phyloP scores from a whole-genome alignment of 805 yeast genomes.

The Clavispora vitiphila region DNA sequence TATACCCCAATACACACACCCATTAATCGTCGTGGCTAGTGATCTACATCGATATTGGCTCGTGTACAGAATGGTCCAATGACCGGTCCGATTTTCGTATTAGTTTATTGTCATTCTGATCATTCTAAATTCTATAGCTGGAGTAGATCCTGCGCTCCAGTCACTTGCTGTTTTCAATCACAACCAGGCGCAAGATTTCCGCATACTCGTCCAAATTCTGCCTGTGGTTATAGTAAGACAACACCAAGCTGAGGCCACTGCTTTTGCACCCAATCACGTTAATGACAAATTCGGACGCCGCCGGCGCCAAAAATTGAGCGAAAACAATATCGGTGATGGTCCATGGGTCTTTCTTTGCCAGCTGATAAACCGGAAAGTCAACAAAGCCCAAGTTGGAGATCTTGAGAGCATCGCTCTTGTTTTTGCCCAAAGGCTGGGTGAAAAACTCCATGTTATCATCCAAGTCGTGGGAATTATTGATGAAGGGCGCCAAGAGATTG shows the following conservation, averaged over 20 bases:
- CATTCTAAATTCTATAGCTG: too few species aligned
- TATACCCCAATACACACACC: too few species aligned
- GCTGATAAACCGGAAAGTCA: conserved; percentile 16
- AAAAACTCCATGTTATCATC: conserved; percentile 21
- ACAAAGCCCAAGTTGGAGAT: conserved; percentile 34
- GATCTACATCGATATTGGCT: too few species aligned
- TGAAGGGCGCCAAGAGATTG: conserved; percentile 18
- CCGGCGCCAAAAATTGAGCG: conserved; percentile 33
- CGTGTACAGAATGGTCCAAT: too few species aligned
- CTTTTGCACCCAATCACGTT: conserved; percentile 24
- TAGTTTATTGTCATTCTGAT: too few species aligned
- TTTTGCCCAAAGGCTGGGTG: conserved; percentile 16
- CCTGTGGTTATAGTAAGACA: conserved; percentile 24
- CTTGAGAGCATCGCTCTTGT: conserved; percentile 29
- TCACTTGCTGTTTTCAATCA: background rate
- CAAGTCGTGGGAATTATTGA: conserved; percentile 10
- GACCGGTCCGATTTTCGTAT: too few species aligned
- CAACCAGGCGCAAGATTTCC: conserved; percentile 7
- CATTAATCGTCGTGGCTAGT: too few species aligned
- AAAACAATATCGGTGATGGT: conserved; percentile 27
- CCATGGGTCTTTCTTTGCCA: conserved; percentile 15
- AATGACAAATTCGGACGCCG: conserved; percentile 31
- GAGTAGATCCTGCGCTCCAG: too few species aligned
- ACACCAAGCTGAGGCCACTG: conserved; percentile 33
- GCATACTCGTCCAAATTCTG: conserved; percentile 23